Evolutionary conservation across 116 monocot genomes (phyloP).

Genomic region (Thalassia testudinum): DNA sequence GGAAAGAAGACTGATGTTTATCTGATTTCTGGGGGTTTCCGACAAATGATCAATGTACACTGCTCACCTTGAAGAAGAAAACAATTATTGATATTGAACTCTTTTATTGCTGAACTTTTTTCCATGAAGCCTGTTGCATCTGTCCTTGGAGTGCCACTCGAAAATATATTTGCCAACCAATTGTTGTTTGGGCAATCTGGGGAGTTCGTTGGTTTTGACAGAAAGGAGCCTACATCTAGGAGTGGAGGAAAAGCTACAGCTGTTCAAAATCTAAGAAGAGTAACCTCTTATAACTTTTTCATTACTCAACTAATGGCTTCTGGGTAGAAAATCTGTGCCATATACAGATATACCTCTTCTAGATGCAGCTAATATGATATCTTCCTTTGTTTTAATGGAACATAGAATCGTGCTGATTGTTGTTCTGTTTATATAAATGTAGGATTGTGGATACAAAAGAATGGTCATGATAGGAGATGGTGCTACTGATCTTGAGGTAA

Average conservation of each 20-base stretch:
- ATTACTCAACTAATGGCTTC: background rate
- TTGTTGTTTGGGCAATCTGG: constrained; percentile 66
- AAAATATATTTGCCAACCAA: constrained; percentile 91
- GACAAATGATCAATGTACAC: constrained; percentile 92
- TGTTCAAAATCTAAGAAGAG: constrained; percentile 74
- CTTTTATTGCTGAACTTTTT: background rate
- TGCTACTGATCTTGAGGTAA: constrained; percentile 98
- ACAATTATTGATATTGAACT: background rate
- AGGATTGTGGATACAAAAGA: constrained; percentile 52
- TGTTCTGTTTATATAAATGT: constrained; percentile 3
- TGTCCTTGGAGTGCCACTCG: constrained; percentile 57
- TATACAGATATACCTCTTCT: too few relatives aligned
- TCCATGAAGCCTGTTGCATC: constrained; percentile 69
- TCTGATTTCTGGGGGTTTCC: constrained; percentile 91
- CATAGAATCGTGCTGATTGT: background rate
- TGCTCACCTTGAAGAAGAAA: background rate
- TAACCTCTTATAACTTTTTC: constrained; percentile 5
- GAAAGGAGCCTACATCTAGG: constrained; percentile 65
- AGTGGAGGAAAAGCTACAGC: constrained; percentile 92
- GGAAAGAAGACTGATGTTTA: constrained; percentile 43
- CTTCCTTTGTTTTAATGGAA: too few relatives aligned
- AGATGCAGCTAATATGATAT: too few relatives aligned
- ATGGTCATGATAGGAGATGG: constrained; percentile 97
- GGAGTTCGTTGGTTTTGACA: constrained; percentile 84
- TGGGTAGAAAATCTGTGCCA: too few relatives aligned